Percentiles rank a stretch among this genome's conserved stretches.
These are phyloP conservation scores for Lachancea quebecensis DNA, from an alignment of 805 yeast species.

Conservation along the genomic window DNA sequence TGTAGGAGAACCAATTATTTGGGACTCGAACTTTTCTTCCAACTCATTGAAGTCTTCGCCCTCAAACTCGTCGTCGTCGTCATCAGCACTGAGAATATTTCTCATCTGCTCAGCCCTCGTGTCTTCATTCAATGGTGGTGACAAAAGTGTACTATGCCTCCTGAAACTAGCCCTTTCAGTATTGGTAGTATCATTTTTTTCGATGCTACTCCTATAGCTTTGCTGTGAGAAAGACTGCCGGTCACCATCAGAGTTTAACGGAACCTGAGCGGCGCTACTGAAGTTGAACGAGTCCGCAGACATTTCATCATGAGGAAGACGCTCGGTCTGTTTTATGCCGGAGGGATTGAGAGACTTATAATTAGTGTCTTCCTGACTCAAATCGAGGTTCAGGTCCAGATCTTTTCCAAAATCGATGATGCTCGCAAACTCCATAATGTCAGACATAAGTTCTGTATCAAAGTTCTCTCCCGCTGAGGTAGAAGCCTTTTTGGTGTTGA, in stretches of 20 bases:
- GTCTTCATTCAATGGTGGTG: not conserved
- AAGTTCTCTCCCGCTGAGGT: not conserved
- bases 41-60: slow-evolving; percentile 24
- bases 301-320: not conserved
- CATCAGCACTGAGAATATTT: not conserved
- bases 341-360: slow-evolving; percentile 10
- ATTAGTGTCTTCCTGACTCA: slow-evolving; percentile 10
- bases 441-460: slow-evolving; percentile 34
- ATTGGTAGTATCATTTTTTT: not conserved
- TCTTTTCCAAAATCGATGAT: slow-evolving; percentile 42
- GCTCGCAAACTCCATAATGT: slow-evolving; percentile 40
- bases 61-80: slow-evolving; percentile 21
- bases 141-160: not conserved
- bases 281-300: slow-evolving; percentile 3
- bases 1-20: slow-evolving; percentile 16
- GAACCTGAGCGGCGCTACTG: not conserved
- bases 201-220: not conserved
- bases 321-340: not conserved
- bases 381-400: slow-evolving; percentile 31
- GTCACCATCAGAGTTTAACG: too few relatives aligned
- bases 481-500: not conserved
- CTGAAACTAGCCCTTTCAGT: not conserved
- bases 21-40: slow-evolving; percentile 7
- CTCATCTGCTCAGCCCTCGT: not conserved
- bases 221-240: too few relatives aligned